Conservation (phyloP, 1,139 yeast species). For the Yamadazyma friedrichii region DNA sequence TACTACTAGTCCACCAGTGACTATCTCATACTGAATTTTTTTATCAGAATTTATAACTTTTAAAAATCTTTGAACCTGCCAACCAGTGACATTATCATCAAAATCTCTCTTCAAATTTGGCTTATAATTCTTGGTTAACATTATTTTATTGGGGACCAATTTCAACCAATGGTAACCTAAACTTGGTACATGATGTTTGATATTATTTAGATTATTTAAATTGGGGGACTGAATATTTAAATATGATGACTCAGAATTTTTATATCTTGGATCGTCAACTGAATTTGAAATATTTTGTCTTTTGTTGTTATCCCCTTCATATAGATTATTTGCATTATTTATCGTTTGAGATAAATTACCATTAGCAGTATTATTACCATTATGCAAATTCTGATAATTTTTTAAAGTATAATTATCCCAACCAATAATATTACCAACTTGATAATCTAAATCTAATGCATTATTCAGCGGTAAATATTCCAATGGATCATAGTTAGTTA, state of each 20-base stretch:
- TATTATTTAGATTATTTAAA: neutral
- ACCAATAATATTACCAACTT: conserved; percentile 70
- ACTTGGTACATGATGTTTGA: conserved; percentile 27
- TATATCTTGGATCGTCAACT: neutral
- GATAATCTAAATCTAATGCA: conserved; percentile 61
- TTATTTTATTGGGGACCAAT: conserved; percentile 28
- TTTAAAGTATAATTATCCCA: conserved; percentile 55
- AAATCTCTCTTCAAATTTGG: conserved; percentile 16
- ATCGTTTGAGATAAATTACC: neutral
- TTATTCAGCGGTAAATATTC: conserved; percentile 23
- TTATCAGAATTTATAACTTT: neutral
- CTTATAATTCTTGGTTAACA: conserved; percentile 34
- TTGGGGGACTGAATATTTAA: neutral
- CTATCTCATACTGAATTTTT: conserved; percentile 1
- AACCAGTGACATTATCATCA: conserved; percentile 11
- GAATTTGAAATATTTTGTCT: neutral
- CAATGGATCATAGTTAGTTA: conserved; percentile 11
- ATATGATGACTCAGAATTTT: neutral
- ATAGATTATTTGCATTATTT: neutral
- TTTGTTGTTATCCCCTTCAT: neutral
- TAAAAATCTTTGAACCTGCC: conserved; percentile 29
- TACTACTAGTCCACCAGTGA: neutral
- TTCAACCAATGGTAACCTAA: conserved; percentile 44
- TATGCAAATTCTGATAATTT: conserved; percentile 12
- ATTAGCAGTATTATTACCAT: neutral